Evolutionary conservation across 2,329 filamentous ascomycete species (phyloP).

Genomic region (Microsporum audouinii): DNA sequence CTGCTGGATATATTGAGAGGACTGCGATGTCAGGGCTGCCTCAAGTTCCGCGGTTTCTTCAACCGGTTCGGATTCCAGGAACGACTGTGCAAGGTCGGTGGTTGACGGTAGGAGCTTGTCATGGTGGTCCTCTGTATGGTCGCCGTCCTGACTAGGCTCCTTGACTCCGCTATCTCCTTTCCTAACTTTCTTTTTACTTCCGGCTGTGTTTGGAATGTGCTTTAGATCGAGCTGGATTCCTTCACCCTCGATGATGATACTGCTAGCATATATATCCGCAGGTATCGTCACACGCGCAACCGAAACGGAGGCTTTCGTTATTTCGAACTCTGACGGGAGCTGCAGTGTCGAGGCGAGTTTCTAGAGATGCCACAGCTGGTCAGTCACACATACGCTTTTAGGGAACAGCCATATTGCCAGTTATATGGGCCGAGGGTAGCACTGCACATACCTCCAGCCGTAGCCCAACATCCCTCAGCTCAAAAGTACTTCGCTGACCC

Average conservation of each 20-base stretch:
- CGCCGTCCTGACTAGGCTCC: slow-evolving; percentile 14
- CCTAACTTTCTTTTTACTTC: slow-evolving; percentile 11
- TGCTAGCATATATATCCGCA: slow-evolving; percentile 74
- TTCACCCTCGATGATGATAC: slow-evolving; percentile 70
- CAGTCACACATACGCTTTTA: background rate
- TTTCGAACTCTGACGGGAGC: slow-evolving; percentile 58
- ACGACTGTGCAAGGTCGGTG: slow-evolving; percentile 49
- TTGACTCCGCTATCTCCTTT: slow-evolving; percentile 18
- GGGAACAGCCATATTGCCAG: background rate
- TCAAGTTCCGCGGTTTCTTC: slow-evolving; percentile 48
- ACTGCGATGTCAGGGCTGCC: slow-evolving; percentile 43
- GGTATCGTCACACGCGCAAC: slow-evolving; percentile 72
- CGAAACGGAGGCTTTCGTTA: slow-evolving; percentile 63
- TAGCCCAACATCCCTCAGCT: slow-evolving; percentile 76
- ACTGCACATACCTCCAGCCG: slow-evolving; percentile 53
- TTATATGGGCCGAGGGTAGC: background rate
- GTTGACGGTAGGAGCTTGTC: slow-evolving; percentile 41
- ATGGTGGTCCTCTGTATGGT: slow-evolving; percentile 14
- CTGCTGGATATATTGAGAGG: slow-evolving; percentile 41
- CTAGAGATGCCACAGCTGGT: slow-evolving; percentile 34
- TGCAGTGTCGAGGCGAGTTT: slow-evolving; percentile 66
- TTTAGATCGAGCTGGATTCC: slow-evolving; percentile 62
- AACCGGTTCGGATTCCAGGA: slow-evolving; percentile 46
- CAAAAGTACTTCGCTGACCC: slow-evolving; percentile 67
- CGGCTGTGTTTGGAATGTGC: slow-evolving; percentile 34